Evolutionary conservation across 2,329 filamentous ascomycete species (phyloP), one percentile per base, ranked within the genome.

Genomic region (Penicillium sp.): DNA sequence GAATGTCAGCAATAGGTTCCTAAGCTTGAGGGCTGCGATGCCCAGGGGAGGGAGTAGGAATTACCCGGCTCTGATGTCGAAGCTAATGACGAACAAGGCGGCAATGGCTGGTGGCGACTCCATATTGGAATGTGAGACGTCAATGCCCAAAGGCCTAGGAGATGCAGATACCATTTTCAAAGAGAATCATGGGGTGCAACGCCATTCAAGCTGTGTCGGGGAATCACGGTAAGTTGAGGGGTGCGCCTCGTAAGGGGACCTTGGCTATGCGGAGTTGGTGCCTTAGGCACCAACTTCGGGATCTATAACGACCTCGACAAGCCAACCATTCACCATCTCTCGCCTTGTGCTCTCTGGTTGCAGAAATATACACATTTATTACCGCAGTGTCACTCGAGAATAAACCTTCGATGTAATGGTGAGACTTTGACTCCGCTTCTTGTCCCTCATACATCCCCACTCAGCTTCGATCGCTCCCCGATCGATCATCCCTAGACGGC

Each of bases 11-110:
- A 31, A 61, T 25, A 21, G 15, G 40, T 51, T 56, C 56, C 56
- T 33, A 38, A 41, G 52, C 53, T 56, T 47, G 21, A 49, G 10
- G 54, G 55, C 45, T 57, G 45, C 23, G 37, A 58, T 33, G 19
- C 13, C 17, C 7, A 37, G 38, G 41, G 31, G 29, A 25, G 43
- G 55, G 54, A 42, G 25, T 51, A 58, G 23, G 12, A 59, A 74
- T 76, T 88, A 96, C 80, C 92, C 92, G 69, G 91, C 89, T 75
- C 93, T 94, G 78, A 93, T 89, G 76, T 96, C 92, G 78, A 96
- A 96, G 71, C 90, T 86, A 76, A 96, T 93, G 62, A 96, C 82
- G 75, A 96, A 96, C 37, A 95, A 82, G 33, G 91, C 91, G 40
- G 89, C 88, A 69, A 93, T 85, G 53, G 73, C 70, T 23, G 80